Base-by-base conservation (phyloP, 805 yeast species). In the Kodamaea leandrae region DNA sequence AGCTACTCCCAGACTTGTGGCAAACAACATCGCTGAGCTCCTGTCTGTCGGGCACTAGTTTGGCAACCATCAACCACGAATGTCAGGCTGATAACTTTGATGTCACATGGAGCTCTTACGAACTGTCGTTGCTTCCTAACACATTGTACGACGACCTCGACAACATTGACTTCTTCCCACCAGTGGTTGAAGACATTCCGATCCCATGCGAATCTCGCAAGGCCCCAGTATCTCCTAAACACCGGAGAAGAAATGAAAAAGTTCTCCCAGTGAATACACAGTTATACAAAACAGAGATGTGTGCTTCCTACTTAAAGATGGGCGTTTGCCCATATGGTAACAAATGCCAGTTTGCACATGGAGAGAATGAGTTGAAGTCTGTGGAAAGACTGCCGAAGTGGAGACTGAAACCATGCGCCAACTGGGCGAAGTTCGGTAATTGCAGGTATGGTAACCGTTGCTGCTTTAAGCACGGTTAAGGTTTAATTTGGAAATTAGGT, bases 331-430 rank as follows among this genome's bases (percentile, higher is more conserved):
- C 95, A 12, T 89, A 89, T 59, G 96, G 95, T 2, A 74, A 77
- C 49, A 89, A 89, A 67, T 89, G 97, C 61, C 96, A 89, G 66
- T 89, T 89, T 72, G 96, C 96, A 4, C 97, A 89, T 57, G 96
- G 97, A 14, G 71, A 76, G 28, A 66, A 74, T 41, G 96, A 89
- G 61, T 68, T 89, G 52, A 86, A 86, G 60, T 51, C 63, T 9
- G 81, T 87, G 33, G 82, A 80, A 45, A 74, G 91, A 45, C 82
- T 89, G 8, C 78, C 82, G 41, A 89, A 88, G 57, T 89, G 91
- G 84, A 80, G 95, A 58, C 86, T 96, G 10, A 89, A 89, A 66
- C 85, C 90, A 12, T 89, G 97, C 68, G 83, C 81, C 47, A 89
- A 89, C 60, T 89, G 96, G 96, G 57, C 79, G 16, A 83, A 82